Evolutionary conservation across 148 eudicot species (phyloP).

Genomic region (Vaccinium corymbosum): DNA sequence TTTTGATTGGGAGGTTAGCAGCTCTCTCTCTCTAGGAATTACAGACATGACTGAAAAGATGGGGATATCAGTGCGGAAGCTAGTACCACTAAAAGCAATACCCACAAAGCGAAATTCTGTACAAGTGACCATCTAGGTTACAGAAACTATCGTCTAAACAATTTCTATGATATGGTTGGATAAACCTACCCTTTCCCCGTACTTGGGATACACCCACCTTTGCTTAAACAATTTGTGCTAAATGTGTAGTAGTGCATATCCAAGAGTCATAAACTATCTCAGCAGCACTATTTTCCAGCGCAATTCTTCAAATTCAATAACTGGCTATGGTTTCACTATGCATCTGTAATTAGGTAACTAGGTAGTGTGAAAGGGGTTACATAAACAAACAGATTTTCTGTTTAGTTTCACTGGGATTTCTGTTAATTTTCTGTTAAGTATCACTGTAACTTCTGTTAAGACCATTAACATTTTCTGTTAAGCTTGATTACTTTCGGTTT

Average conservation of each 20-base stretch:
- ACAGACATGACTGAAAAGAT: conserved; percentile 12
- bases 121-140: background rate
- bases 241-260: background rate
- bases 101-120: background rate
- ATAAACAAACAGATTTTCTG: no score
- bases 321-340: background rate
- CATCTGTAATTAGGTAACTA: background rate
- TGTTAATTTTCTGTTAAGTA: no score
- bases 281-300: background rate
- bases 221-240: no score
- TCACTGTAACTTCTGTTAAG: no score
- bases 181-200: no score
- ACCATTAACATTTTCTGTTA: no score
- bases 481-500: no score
- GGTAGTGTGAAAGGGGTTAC: no score
- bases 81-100: conserved; percentile 11
- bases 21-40: background rate
- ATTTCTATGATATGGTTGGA: no score
- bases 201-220: no score
- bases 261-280: background rate
- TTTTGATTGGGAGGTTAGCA: conserved; percentile 12
- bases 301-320: background rate
- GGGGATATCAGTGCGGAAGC: background rate
- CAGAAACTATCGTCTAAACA: background rate
- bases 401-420: no score